These are phyloP conservation scores for Voacanga thouarsii DNA, from an alignment of 257 asterid genomes.

Conservation along the genomic window DNA sequence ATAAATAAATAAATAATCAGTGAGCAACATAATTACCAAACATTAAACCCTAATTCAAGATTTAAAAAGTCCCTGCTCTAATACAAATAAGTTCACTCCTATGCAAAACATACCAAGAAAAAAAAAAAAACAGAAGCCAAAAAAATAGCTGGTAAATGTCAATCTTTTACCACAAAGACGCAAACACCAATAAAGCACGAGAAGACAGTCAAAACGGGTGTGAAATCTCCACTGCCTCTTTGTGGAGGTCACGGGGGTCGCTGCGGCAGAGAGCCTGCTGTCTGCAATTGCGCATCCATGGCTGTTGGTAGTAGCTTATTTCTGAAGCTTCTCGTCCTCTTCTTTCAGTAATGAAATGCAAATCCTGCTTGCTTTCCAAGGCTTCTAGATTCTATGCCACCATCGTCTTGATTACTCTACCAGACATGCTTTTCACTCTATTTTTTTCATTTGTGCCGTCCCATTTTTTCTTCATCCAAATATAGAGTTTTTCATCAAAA, in stretches of 20 bases:
- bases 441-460: too few relatives aligned
- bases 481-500: too few relatives aligned
- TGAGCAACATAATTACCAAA: background rate
- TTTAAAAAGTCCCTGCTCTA: background rate
- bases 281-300: constrained; percentile 71
- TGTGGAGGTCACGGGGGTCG: constrained; percentile 25
- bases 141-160: background rate
- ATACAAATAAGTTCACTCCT: background rate
- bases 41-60: background rate
- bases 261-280: constrained; percentile 32
- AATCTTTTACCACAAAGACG: constrained; percentile 38
- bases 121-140: background rate
- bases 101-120: background rate
- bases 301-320: constrained; percentile 1
- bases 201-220: constrained; percentile 42
- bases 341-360: background rate
- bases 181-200: constrained; percentile 42
- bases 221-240: constrained; percentile 48
- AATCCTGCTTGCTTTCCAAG: background rate
- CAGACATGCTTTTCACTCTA: too few relatives aligned
- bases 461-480: too few relatives aligned
- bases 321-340: background rate
- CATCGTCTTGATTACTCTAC: too few relatives aligned
- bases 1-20: background rate
- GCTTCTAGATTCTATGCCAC: background rate